These are phyloP conservation scores for Suaeda aralocaspica DNA, from an alignment of 148 eudicot species.

Conservation along the genomic window DNA sequence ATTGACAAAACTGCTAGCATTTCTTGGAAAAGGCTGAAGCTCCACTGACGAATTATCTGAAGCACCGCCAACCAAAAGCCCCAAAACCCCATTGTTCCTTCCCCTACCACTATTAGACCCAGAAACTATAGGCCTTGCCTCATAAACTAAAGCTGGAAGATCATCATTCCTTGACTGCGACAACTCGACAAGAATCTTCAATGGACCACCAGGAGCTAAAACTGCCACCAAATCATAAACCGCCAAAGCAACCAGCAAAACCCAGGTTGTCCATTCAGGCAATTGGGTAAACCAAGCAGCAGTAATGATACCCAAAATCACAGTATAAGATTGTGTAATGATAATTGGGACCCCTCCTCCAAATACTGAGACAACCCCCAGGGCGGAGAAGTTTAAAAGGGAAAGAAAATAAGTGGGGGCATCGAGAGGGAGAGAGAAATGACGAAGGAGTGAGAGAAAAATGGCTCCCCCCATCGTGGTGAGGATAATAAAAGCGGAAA, in stretches of 20 bases:
- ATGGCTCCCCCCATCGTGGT: slow-evolving; percentile 72
- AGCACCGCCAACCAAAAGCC: slow-evolving; percentile 56
- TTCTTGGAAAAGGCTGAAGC: slow-evolving; percentile 34
- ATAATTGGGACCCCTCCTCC: slow-evolving; percentile 66
- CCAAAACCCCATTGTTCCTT: slow-evolving; percentile 30
- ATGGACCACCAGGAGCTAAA: slow-evolving; percentile 88
- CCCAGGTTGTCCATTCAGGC: slow-evolving; percentile 99
- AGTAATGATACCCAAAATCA: slow-evolving; percentile 68
- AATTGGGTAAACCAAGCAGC: slow-evolving; percentile 86
- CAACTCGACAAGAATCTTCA: slow-evolving; percentile 78
- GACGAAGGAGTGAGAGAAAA: slow-evolving; percentile 43
- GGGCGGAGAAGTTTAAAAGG: slow-evolving; percentile 52
- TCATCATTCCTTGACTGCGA: slow-evolving; percentile 81
- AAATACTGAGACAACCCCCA: slow-evolving; percentile 71
- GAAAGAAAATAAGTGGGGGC: slow-evolving; percentile 36
- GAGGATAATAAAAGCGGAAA: slow-evolving; percentile 68
- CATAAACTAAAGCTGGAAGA: slow-evolving; percentile 79
- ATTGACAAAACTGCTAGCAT: slow-evolving; percentile 5
- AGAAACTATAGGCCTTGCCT: slow-evolving; percentile 60
- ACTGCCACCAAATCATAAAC: slow-evolving; percentile 87
- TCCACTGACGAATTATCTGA: slow-evolving; percentile 50
- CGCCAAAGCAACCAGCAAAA: slow-evolving; percentile 65
- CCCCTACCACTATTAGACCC: slow-evolving; percentile 23
- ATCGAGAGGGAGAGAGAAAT: slow-evolving; percentile 54
- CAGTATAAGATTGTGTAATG: slow-evolving; percentile 64